These are phyloP conservation scores for Leucaena leucocephala DNA, from an alignment of 306 rosid genomes.

Conservation along the genomic window DNA sequence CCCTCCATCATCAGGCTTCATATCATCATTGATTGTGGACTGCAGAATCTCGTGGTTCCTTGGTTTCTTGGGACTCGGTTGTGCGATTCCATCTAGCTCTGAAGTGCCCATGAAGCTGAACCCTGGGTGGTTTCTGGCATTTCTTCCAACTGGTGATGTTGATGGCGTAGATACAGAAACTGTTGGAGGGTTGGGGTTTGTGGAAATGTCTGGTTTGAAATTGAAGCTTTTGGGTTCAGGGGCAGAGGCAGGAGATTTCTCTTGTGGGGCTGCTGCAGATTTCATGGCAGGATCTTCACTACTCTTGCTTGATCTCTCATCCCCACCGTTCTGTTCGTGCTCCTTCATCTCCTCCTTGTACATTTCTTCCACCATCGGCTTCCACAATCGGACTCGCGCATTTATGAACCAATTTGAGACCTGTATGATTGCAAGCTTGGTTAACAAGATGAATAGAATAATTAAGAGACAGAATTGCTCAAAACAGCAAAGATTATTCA, in stretches of 20 bases:
- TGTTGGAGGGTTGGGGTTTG: slow-evolving; percentile 46
- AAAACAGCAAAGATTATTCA: not conserved
- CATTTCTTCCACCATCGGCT: slow-evolving; percentile 99
- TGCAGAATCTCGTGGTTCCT: slow-evolving; percentile 50
- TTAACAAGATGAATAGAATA: slow-evolving; percentile 2
- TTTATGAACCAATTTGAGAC: slow-evolving; percentile 99
- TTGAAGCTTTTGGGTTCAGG: slow-evolving; percentile 50
- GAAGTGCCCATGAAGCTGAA: slow-evolving; percentile 86
- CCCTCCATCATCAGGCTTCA: slow-evolving; percentile 52
- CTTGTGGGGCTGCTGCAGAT: slow-evolving; percentile 42
- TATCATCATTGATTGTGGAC: slow-evolving; percentile 58
- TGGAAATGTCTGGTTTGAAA: slow-evolving; percentile 59
- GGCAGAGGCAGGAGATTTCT: slow-evolving; percentile 46
- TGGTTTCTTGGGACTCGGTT: slow-evolving; percentile 82
- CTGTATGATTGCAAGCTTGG: slow-evolving; percentile 43
- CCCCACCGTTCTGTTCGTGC: slow-evolving; percentile 69
- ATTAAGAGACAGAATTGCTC: not conserved
- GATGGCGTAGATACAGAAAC: slow-evolving; percentile 58
- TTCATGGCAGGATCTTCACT: slow-evolving; percentile 58
- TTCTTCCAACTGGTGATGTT: slow-evolving; percentile 56
- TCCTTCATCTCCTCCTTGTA: slow-evolving; percentile 88
- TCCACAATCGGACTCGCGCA: slow-evolving; percentile 98
- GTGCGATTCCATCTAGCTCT: slow-evolving; percentile 85
- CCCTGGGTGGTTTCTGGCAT: slow-evolving; percentile 66
- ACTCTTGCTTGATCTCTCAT: slow-evolving; percentile 67